A percentile compares a stretch with the other conserved stretches of the same genome.
Evolutionary conservation across 2,329 filamentous ascomycete species (phyloP).

Genomic region (Sarocladium strictum): DNA sequence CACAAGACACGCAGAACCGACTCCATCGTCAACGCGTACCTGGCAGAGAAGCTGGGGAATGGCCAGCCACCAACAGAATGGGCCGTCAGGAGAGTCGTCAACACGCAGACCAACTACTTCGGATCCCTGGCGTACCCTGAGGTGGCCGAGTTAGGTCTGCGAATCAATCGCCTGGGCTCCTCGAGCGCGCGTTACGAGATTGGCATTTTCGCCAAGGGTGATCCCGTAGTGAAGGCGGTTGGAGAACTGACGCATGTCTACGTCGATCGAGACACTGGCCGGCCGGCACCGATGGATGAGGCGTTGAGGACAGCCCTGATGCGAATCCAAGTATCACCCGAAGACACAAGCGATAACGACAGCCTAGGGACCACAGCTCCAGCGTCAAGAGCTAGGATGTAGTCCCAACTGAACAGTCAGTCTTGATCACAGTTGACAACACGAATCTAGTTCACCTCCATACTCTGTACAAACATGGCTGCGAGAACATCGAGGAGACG

Average conservation of each 20-base stretch:
- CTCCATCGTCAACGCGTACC: constrained; percentile 8
- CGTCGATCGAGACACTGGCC: constrained; percentile 10
- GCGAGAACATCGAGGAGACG: too few species aligned
- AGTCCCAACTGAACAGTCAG: too few species aligned
- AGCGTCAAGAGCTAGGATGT: too few species aligned
- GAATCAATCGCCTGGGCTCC: neutral
- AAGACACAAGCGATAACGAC: too few species aligned
- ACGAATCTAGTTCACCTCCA: too few species aligned
- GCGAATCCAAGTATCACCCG: too few species aligned
- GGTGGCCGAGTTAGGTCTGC: constrained; percentile 4
- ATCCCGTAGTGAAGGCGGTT: constrained; percentile 29
- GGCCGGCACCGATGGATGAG: too few species aligned
- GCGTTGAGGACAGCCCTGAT: too few species aligned
- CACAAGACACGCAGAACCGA: neutral
- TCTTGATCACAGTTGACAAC: too few species aligned
- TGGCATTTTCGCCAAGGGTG: neutral
- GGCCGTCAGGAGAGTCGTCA: neutral
- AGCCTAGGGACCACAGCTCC: too few species aligned
- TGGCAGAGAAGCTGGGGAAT: neutral
- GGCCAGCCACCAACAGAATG: neutral
- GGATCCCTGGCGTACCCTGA: constrained; percentile 2
- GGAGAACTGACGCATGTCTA: constrained; percentile 22
- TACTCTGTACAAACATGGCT: too few species aligned
- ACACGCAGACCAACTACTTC: constrained; percentile 8
- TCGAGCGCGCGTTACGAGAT: constrained; percentile 6